phyloP scores from a whole-genome alignment of 2,329 filamentous ascomycete genomes.

The Ophiosphaerella narmari region DNA sequence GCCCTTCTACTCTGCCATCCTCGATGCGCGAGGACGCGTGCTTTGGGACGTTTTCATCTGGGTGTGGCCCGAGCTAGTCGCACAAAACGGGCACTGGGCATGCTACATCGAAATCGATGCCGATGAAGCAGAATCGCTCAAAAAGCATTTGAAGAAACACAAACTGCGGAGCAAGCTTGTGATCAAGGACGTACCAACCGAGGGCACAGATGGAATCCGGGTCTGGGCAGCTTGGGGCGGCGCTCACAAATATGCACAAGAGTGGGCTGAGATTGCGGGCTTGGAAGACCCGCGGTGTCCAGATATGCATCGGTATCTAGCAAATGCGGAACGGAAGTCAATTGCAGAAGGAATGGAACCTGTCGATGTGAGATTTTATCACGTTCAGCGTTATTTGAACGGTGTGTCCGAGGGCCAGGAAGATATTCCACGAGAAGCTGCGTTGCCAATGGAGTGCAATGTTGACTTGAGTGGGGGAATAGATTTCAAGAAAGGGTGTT shows the following conservation, averaged over 20 bases:
- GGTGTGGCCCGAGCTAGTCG: conserved; percentile 33
- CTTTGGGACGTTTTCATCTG: conserved; percentile 92
- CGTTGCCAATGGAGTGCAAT: conserved; percentile 86
- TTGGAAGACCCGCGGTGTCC: conserved; percentile 31
- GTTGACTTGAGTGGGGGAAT: conserved; percentile 84
- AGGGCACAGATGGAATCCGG: conserved; percentile 65
- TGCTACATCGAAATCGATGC: conserved; percentile 86
- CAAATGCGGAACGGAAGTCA: not conserved
- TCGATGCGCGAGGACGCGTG: conserved; percentile 80
- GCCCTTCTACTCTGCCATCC: conserved; percentile 73
- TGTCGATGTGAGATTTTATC: conserved; percentile 61
- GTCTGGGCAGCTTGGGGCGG: conserved; percentile 77
- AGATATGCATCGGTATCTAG: conserved; percentile 11
- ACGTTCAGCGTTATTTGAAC: conserved; percentile 73
- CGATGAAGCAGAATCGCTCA: conserved; percentile 63
- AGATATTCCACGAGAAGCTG: conserved; percentile 73
- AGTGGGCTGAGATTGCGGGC: conserved; percentile 8
- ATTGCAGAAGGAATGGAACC: conserved; percentile 7
- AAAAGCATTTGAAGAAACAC: conserved; percentile 79
- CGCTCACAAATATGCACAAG: conserved; percentile 7
- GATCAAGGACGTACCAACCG: conserved; percentile 56
- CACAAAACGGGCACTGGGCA: conserved; percentile 47
- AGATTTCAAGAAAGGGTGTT: conserved; percentile 95
- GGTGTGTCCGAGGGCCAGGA: conserved; percentile 84
- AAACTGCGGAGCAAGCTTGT: conserved; percentile 82